These are phyloP conservation scores for Epicoccum sorghinum DNA, from an alignment of 2,329 filamentous ascomycete species.

Conservation along the genomic window DNA sequence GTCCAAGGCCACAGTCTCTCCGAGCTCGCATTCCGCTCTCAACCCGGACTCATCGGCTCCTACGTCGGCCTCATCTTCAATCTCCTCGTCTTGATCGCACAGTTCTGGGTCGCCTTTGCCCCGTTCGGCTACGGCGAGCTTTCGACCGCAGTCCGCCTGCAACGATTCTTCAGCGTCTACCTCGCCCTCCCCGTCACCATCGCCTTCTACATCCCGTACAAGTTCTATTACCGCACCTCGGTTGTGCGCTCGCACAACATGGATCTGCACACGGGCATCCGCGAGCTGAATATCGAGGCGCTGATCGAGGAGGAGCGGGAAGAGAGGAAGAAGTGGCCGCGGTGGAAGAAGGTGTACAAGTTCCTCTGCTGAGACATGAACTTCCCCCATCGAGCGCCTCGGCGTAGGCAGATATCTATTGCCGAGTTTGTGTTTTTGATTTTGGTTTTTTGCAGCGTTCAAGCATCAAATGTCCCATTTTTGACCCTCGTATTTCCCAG, in stretches of 20 bases:
- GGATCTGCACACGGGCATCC: constrained; percentile 83
- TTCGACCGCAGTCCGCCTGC: constrained; percentile 56
- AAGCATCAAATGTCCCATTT: constrained; percentile 14
- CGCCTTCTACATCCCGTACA: constrained; percentile 74
- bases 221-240: constrained; percentile 72
- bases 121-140: constrained; percentile 66
- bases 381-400: not conserved
- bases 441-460: constrained; percentile 21
- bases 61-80: constrained; percentile 82
- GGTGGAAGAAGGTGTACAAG: constrained; percentile 58
- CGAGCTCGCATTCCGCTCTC: constrained; percentile 81
- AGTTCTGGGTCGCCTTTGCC: constrained; percentile 87
- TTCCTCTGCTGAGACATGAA: constrained; percentile 50
- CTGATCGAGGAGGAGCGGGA: constrained; percentile 80
- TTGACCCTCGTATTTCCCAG: not conserved
- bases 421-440: not conserved
- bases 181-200: constrained; percentile 72
- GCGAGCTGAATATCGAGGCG: constrained; percentile 81
- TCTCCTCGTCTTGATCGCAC: constrained; percentile 74
- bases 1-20: constrained; percentile 67
- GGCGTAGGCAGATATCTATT: not conserved
- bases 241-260: constrained; percentile 74
- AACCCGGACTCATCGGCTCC: constrained; percentile 79
- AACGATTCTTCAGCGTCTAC: constrained; percentile 76
- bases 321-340: constrained; percentile 64